phyloP scores from a whole-genome alignment of 768 basidiomycete genomes.

The Psilocybe sp. region DNA sequence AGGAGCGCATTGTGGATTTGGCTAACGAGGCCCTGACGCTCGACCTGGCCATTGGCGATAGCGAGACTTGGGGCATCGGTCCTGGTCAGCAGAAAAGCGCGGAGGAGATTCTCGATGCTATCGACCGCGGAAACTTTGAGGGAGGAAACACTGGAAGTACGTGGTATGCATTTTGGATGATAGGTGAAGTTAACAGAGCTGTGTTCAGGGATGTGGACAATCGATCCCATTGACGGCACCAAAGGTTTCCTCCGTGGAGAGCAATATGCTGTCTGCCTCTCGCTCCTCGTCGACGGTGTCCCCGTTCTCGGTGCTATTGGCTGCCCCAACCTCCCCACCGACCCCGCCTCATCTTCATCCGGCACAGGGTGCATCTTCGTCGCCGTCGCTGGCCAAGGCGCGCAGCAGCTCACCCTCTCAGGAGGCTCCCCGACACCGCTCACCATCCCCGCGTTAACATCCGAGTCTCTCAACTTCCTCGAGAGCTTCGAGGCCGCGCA shows the following conservation, averaged over 20 bases:
- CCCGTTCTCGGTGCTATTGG: conserved; percentile 86
- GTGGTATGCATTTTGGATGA: conserved; percentile 26
- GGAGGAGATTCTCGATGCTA: conserved; percentile 72
- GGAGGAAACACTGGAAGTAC: conserved; percentile 74
- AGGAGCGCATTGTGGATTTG: conserved; percentile 69
- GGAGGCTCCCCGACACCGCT: conserved; percentile 48
- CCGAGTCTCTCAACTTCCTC: conserved; percentile 62
- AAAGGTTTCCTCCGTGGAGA: conserved; percentile 91
- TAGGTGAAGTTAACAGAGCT: neutral
- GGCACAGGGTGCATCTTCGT: conserved; percentile 81
- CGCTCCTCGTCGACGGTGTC: conserved; percentile 73
- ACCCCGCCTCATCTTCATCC: conserved; percentile 48
- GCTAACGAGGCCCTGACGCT: conserved; percentile 75
- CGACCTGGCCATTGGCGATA: conserved; percentile 55
- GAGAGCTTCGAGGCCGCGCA: conserved; percentile 94
- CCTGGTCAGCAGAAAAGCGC: conserved; percentile 49
- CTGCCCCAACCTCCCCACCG: conserved; percentile 84
- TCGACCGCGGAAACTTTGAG: conserved; percentile 76
- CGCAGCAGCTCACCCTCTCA: conserved; percentile 64
- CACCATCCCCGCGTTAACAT: conserved; percentile 47
- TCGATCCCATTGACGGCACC: conserved; percentile 91
- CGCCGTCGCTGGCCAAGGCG: conserved; percentile 84
- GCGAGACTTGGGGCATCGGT: conserved; percentile 70
- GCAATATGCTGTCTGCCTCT: conserved; percentile 91
- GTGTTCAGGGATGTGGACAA: conserved; percentile 69